Base-by-base conservation (phyloP, 345 rosid species). In the Sapria himalayana region DNA sequence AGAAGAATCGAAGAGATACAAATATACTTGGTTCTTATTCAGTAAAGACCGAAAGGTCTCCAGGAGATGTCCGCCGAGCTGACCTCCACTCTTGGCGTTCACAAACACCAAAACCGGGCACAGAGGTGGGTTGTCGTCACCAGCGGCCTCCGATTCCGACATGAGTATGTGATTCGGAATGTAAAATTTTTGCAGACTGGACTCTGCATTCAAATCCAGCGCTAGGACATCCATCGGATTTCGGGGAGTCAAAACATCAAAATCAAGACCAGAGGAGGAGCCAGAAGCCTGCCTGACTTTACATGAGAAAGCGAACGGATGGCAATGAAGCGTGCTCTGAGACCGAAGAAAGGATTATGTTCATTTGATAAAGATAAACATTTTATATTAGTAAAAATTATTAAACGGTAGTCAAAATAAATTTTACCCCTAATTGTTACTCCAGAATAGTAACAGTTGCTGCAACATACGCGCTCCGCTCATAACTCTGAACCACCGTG, bases 11-110 rank as follows among this genome's bases (percentile, higher is more conserved):
- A 15, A 9, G 12, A 17, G 19, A 23, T 7, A n/a, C 3, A 45
- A 16, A 25, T 3, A 23, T 33, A 76, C 93, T 82, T 85, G 96
- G 15, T 63, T 35, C 7, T 46, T 48, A 35, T 67, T 71, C 57
- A 80, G 80, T 19, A 85, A 52, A 46, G 39, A 13, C 12, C 71
- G 74, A 57, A 64, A 80, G 23, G 92, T 78, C 5, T 46, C 35
- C 18, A 81, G 71, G 35, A 86, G 97, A 42, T 72, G 59, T 7
- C 78, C 82, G 34, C 96, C 94, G 36, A 81, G 71, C 56, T 76
- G 97, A 13, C 82, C 97, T 1, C 94, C 94, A 36, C 92, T 86
- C 56, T 56, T 81, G 58, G 94, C 71, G 64, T 86, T 86, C 54
- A 86, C 56, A 51, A 81, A 81, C 12, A 81, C 92, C 18, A 86